These are phyloP conservation scores for Pelargonium myrrhifolium DNA, from an alignment of 441 rosid species.

Conservation along the genomic window DNA sequence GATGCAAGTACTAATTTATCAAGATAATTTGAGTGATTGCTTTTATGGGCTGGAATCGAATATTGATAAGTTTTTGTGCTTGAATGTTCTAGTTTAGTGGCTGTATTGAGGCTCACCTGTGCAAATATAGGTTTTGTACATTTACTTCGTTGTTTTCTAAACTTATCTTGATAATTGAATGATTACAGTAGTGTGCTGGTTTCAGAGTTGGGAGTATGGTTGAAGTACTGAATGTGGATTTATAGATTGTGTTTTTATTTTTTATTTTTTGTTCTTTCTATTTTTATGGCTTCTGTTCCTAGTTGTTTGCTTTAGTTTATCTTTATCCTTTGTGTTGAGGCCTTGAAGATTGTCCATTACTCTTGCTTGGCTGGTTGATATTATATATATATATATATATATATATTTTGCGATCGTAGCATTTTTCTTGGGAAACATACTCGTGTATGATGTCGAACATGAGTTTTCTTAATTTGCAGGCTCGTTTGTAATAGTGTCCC, in stretches of 20 bases:
- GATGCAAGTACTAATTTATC: neutral
- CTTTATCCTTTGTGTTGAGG: conserved; percentile 7
- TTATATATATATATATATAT: too few relatives aligned
- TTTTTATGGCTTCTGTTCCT: neutral
- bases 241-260: neutral
- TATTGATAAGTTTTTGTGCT: neutral
- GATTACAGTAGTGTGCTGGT: neutral
- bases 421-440: neutral
- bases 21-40: neutral
- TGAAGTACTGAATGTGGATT: conserved; percentile 1
- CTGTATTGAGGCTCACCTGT: neutral
- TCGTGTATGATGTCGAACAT: neutral
- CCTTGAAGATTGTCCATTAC: neutral
- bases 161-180: neutral
- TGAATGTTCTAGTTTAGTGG: conserved; percentile 5
- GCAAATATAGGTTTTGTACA: neutral
- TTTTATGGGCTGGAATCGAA: conserved; percentile 6
- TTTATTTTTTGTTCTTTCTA: too few relatives aligned
- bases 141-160: neutral
- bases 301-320: conserved; percentile 2
- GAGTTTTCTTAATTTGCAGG: neutral
- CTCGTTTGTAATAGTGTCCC: neutral
- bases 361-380: conserved; percentile 6
- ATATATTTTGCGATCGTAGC: conserved; percentile 6
- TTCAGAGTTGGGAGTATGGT: neutral